Percentiles rank a stretch among this genome's conserved stretches.
phyloP scores from a whole-genome alignment of 768 basidiomycete genomes.

The Kwoniella sp. region DNA sequence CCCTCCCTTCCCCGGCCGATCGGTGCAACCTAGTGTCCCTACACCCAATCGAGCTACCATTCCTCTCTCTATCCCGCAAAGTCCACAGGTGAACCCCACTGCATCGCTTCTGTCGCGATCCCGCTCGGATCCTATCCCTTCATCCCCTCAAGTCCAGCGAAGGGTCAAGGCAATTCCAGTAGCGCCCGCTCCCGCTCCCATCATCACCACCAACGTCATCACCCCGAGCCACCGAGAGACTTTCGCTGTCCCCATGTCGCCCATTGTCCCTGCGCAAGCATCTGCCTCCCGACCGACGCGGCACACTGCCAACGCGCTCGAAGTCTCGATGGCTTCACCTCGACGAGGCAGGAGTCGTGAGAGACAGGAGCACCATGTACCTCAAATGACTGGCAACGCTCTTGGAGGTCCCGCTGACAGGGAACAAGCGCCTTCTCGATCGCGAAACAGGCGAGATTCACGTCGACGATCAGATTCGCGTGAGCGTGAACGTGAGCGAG shows the following conservation, averaged over 20 bases:
- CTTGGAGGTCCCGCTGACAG: slow-evolving; percentile 33
- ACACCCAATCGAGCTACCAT: slow-evolving; percentile 8
- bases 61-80: slow-evolving; percentile 18
- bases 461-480: slow-evolving; percentile 29
- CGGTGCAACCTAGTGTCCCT: background rate
- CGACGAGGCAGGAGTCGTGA: slow-evolving; percentile 42
- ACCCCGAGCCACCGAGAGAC: slow-evolving; percentile 19
- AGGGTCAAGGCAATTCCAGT: background rate
- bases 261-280: slow-evolving; percentile 12
- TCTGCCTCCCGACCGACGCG: slow-evolving; percentile 13
- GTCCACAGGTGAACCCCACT: slow-evolving; percentile 14
- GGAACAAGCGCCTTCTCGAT: slow-evolving; percentile 40
- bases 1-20: background rate
- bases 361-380: slow-evolving; percentile 26
- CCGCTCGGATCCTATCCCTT: slow-evolving; percentile 42
- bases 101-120: slow-evolving; percentile 43
- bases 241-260: slow-evolving; percentile 1
- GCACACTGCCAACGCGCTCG: slow-evolving; percentile 6
- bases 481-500: slow-evolving; percentile 14
- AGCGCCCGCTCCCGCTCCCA: slow-evolving; percentile 8
- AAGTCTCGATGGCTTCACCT: slow-evolving; percentile 13
- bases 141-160: slow-evolving; percentile 15
- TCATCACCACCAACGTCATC: slow-evolving; percentile 18
- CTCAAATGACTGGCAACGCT: slow-evolving; percentile 9
- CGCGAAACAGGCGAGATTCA: slow-evolving; percentile 25